Evolutionary conservation across 1,139 yeast species (phyloP).

Genomic region (Candida labiduridarum): DNA sequence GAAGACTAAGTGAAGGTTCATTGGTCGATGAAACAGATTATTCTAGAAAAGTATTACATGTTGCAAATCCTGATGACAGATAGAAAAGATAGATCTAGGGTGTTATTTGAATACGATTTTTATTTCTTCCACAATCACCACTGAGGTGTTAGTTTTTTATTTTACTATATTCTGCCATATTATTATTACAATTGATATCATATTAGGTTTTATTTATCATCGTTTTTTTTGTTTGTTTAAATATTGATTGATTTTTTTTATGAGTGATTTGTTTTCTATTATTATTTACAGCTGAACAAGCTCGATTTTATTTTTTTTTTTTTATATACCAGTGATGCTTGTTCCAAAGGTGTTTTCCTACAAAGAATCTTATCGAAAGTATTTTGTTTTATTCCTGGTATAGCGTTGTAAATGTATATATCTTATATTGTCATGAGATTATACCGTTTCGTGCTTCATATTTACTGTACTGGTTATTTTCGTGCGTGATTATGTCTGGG

Average conservation of each 20-base stretch:
- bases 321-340: neutral
- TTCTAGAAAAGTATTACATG: conserved; percentile 69
- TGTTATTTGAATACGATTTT: neutral
- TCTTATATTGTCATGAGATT: no score
- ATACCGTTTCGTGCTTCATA: neutral
- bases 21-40: conserved; percentile 81
- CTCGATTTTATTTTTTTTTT: neutral
- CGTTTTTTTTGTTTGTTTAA: neutral
- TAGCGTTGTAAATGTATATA: neutral
- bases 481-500: neutral
- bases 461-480: neutral
- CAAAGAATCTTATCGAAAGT: neutral
- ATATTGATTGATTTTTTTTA: neutral
- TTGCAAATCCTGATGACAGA: conserved; percentile 65
- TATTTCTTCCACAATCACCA: neutral
- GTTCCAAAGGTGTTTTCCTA: neutral
- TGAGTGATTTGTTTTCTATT: no score
- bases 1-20: conserved; percentile 73
- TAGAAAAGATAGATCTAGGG: conserved; percentile 1
- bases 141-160: neutral
- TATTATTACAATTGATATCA: neutral
- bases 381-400: neutral
- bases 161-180: neutral
- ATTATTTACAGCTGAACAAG: no score
- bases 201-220: neutral